Percentiles rank a stretch among this genome's conserved stretches.
Conservation (phyloP, 2,329 filamentous ascomycete genomes). For the Cladobotryum mycophilum region DNA sequence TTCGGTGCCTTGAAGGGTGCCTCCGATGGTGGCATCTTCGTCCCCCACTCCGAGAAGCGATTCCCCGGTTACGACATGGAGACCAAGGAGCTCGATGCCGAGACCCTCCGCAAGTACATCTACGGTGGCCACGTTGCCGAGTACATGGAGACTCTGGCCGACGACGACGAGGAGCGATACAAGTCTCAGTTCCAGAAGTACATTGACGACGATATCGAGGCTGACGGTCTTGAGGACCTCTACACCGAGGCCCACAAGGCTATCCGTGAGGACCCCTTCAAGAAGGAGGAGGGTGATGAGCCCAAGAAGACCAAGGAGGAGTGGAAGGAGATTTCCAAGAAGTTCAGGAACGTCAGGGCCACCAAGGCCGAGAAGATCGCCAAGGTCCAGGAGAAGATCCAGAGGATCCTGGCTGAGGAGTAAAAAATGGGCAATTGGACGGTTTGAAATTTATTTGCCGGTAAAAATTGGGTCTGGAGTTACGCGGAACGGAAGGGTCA, state of each 20-base stretch:
- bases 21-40: conserved; percentile 92
- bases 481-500: conserved; percentile 30
- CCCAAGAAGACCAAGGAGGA: conserved; percentile 96
- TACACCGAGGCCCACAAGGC: conserved; percentile 92
- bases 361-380: conserved; percentile 76
- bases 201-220: conserved; percentile 94
- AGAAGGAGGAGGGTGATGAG: conserved; percentile 70
- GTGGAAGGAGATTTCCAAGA: conserved; percentile 92
- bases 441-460: conserved; percentile 17
- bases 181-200: conserved; percentile 97
- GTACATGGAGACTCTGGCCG: conserved; percentile 99
- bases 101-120: conserved; percentile 99
- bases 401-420: conserved; percentile 59
- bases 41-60: conserved; percentile 98
- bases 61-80: conserved; percentile 99
- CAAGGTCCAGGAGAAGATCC: conserved; percentile 86
- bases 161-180: conserved; percentile 99
- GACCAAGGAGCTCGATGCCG: conserved; percentile 93
- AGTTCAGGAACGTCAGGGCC: conserved; percentile 74
- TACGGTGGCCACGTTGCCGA: conserved; percentile 96
- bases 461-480: conserved; percentile 32
- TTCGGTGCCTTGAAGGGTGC: conserved; percentile 99
- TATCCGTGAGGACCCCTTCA: conserved; percentile 97
- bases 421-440: conserved; percentile 27
- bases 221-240: conserved; percentile 92